A percentile compares a stretch with the other conserved stretches of the same genome.
phyloP scores from a whole-genome alignment of 495 filamentous ascomycete genomes.

The Letharia lupina region DNA sequence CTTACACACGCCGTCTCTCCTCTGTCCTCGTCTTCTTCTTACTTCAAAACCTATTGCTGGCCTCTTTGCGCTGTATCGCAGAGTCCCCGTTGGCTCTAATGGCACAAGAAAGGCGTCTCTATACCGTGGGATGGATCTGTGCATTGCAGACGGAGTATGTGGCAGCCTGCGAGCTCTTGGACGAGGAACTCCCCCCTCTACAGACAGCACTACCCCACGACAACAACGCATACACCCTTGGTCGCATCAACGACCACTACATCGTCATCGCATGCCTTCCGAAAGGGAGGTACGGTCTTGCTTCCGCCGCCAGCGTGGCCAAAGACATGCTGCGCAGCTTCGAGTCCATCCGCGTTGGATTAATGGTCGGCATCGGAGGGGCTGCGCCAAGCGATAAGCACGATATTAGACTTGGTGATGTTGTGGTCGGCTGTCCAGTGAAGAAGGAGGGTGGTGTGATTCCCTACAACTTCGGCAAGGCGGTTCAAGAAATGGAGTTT shows the following conservation, averaged over 20 bases:
- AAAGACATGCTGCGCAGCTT: conserved; percentile 35
- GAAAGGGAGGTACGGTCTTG: conserved; percentile 35
- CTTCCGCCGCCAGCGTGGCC: conserved; percentile 29
- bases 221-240: conserved; percentile 33
- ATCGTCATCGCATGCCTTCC: conserved; percentile 38
- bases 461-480: not conserved
- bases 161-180: conserved; percentile 41
- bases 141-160: conserved; percentile 36
- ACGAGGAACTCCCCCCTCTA: conserved; percentile 36
- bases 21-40: too few species aligned
- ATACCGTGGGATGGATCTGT: conserved; percentile 45
- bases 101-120: conserved; percentile 22
- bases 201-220: conserved; percentile 24
- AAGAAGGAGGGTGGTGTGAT: conserved; percentile 1
- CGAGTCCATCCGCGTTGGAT: conserved; percentile 31
- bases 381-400: conserved; percentile 30
- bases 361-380: conserved; percentile 44
- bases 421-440: conserved; percentile 36
- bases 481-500: conserved; percentile 5
- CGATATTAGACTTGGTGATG: conserved; percentile 18
- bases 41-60: not conserved
- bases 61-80: too few species aligned
- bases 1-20: too few species aligned
- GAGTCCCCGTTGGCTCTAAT: too few species aligned
- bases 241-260: conserved; percentile 31